These are phyloP conservation scores for Eutrema heterophyllum DNA, from an alignment of 345 rosid genomes.

Conservation along the genomic window DNA sequence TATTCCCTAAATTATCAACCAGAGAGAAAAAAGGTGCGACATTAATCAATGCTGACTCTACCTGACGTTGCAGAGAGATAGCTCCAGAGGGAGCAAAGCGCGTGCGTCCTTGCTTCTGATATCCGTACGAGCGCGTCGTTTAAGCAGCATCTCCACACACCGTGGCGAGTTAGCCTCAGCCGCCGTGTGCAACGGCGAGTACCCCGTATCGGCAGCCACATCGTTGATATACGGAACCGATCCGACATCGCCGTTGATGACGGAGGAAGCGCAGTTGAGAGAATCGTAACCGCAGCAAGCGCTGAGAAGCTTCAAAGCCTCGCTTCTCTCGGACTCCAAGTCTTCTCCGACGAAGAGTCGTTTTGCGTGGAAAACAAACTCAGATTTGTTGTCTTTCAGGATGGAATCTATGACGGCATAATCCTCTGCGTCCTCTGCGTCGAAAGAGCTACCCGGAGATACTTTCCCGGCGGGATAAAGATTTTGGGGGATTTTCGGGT, in stretches of 20 bases:
- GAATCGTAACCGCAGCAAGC: conserved; percentile 59
- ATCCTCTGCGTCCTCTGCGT: conserved; percentile 13
- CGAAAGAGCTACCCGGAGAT: neutral
- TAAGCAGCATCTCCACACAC: conserved; percentile 62
- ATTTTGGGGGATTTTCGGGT: conserved; percentile 3
- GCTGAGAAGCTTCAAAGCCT: conserved; percentile 43
- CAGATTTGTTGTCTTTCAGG: conserved; percentile 41
- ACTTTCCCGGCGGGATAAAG: conserved; percentile 6
- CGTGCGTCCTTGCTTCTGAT: conserved; percentile 55
- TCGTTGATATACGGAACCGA: conserved; percentile 51
- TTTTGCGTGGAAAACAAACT: conserved; percentile 29
- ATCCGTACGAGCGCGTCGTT: conserved; percentile 74
- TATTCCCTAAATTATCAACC: conserved; percentile 2
- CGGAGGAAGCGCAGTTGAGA: conserved; percentile 46
- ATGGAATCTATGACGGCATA: conserved; percentile 34
- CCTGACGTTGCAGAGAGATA: conserved; percentile 55
- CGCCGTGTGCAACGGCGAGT: conserved; percentile 61
- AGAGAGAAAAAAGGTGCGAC: neutral
- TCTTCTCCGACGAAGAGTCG: conserved; percentile 17
- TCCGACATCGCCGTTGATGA: conserved; percentile 59
- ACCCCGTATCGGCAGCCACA: conserved; percentile 30
- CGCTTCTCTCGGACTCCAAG: conserved; percentile 27
- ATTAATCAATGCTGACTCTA: conserved; percentile 24
- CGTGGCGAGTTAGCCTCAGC: conserved; percentile 54
- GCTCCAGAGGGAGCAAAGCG: conserved; percentile 55